These are phyloP conservation scores for Raphanus sativus DNA, from an alignment of 345 rosid genomes.

Conservation along the genomic window DNA sequence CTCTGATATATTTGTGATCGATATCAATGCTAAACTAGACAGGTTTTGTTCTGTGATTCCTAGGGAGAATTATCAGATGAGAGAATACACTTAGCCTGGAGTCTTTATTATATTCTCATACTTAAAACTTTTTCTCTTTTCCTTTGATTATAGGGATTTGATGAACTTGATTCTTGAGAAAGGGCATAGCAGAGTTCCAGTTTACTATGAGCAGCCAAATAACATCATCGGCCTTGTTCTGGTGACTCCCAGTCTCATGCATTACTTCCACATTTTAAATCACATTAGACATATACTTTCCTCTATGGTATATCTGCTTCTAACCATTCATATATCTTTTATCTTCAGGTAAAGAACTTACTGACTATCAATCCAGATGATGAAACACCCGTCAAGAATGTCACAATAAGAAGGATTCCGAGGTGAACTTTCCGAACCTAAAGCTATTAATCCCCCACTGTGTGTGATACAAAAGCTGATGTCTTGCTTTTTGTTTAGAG, in stretches of 20 bases:
- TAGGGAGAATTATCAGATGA: not conserved
- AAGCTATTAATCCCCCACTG: not conserved
- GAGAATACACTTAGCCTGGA: slow-evolving; percentile 1
- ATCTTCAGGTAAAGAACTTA: slow-evolving; percentile 72
- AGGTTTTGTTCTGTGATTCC: slow-evolving; percentile 46
- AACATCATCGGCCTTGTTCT: slow-evolving; percentile 90
- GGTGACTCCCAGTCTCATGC: slow-evolving; percentile 45
- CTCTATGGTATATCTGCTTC: not conserved
- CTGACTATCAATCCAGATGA: slow-evolving; percentile 84
- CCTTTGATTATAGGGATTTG: slow-evolving; percentile 51
- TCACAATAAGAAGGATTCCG: slow-evolving; percentile 87
- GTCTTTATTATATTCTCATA: slow-evolving; percentile 12
- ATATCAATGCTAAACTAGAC: slow-evolving; percentile 80
- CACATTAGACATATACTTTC: not conserved
- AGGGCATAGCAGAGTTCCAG: slow-evolving; percentile 99
- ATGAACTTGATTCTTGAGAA: slow-evolving; percentile 86
- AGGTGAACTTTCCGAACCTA: slow-evolving; percentile 49
- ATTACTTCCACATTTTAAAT: not conserved
- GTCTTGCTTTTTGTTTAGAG: slow-evolving; percentile 45
- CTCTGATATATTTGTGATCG: slow-evolving; percentile 73
- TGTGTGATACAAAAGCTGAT: slow-evolving; percentile 22
- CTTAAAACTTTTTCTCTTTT: not conserved
- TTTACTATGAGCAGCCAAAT: slow-evolving; percentile 82
- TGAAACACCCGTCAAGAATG: slow-evolving; percentile 71
- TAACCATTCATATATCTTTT: not conserved